phyloP scores from a whole-genome alignment of 768 basidiomycete species.

The Exidia glandulosa region DNA sequence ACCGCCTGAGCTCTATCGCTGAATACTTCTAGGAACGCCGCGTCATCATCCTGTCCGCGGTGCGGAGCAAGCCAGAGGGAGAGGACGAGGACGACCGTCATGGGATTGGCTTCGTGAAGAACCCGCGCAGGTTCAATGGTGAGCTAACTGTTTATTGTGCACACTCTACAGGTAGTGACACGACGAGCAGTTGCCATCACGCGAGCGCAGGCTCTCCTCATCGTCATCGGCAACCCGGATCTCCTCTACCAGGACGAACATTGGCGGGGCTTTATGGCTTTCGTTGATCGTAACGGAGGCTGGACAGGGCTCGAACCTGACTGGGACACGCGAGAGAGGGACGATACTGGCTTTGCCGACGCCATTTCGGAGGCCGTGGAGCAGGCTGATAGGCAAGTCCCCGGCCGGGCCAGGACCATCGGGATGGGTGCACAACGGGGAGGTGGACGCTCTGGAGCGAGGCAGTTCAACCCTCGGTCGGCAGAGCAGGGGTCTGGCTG shows the following conservation, averaged over 20 bases:
- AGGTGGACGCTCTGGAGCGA: no score
- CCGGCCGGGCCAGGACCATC: no score
- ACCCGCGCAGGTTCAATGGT: slow-evolving; percentile 49
- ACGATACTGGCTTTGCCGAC: no score
- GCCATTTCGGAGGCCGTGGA: no score
- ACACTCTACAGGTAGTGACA: background rate
- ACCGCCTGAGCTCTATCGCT: background rate
- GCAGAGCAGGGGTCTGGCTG: no score
- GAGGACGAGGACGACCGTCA: slow-evolving; percentile 41
- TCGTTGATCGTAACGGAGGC: slow-evolving; percentile 38
- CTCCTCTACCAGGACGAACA: slow-evolving; percentile 51
- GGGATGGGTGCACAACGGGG: no score
- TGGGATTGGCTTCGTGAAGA: slow-evolving; percentile 48
- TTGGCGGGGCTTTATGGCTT: slow-evolving; percentile 51
- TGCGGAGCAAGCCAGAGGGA: slow-evolving; percentile 41
- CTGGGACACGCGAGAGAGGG: slow-evolving; percentile 28
- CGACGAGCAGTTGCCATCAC: slow-evolving; percentile 42
- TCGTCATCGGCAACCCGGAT: slow-evolving; percentile 48
- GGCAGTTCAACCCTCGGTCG: no score
- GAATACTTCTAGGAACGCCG: slow-evolving; percentile 34
- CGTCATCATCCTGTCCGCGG: slow-evolving; percentile 48
- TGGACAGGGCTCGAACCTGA: slow-evolving; percentile 40
- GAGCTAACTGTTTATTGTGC: slow-evolving; percentile 8
- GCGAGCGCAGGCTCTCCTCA: slow-evolving; percentile 46
- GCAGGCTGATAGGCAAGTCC: no score